A percentile compares a stretch with the other conserved stretches of the same genome.
phyloP scores from a whole-genome alignment of 345 rosid genomes.

The Euphorbia peplus region DNA sequence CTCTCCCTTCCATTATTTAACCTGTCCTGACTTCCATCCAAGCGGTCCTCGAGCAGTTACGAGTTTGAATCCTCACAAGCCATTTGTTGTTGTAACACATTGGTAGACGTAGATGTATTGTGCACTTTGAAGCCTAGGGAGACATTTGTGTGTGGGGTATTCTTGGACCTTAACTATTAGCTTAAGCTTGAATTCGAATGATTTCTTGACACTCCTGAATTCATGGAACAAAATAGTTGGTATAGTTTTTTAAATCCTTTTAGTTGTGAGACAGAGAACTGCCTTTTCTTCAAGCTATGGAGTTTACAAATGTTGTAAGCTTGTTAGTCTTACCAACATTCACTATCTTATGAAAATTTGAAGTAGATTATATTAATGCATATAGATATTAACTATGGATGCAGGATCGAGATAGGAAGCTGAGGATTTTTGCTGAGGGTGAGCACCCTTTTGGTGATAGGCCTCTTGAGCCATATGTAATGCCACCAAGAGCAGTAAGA shows the following conservation, averaged over 20 bases:
- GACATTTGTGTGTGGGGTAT: too few relatives aligned
- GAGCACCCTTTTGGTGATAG: conserved; percentile 87
- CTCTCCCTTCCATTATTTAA: too few relatives aligned
- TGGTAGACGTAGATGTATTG: too few relatives aligned
- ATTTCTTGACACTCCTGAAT: background rate
- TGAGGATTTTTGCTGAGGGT: conserved; percentile 75
- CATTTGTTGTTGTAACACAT: too few relatives aligned
- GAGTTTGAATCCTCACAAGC: too few relatives aligned
- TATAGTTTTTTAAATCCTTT: background rate
- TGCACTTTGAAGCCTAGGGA: too few relatives aligned
- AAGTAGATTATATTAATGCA: background rate
- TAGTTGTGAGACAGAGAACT: background rate
- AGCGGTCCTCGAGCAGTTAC: too few relatives aligned
- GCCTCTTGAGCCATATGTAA: conserved; percentile 64
- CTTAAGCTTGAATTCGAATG: too few relatives aligned
- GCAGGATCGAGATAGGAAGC: conserved; percentile 90
- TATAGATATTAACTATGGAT: conserved; percentile 19
- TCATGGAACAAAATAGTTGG: background rate
- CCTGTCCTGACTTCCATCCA: too few relatives aligned
- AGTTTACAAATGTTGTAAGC: background rate
- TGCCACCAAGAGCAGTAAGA: conserved; percentile 80
- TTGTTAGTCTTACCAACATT: background rate
- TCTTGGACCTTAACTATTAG: too few relatives aligned
- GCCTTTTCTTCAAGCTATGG: background rate
- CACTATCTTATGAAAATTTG: background rate